phyloP scores from a whole-genome alignment of 495 filamentous ascomycete species.

The Penicillium soppii region DNA sequence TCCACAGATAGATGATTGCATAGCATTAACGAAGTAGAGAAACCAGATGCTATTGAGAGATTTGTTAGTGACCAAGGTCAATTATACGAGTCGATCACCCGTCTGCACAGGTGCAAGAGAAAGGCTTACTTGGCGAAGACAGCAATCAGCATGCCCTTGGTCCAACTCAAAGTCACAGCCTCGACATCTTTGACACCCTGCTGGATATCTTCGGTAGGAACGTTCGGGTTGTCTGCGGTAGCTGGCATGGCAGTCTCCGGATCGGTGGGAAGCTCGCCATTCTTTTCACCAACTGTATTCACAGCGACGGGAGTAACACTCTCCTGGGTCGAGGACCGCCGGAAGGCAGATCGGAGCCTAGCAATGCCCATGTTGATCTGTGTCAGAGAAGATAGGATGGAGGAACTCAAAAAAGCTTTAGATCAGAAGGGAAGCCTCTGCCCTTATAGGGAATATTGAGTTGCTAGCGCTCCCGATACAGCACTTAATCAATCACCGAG shows the following conservation, averaged over 20 bases:
- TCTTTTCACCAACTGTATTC: background rate
- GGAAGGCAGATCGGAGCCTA: conserved; percentile 11
- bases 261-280: conserved; percentile 6
- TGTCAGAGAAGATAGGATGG: background rate
- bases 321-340: conserved; percentile 11
- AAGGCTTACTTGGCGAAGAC: conserved; percentile 40
- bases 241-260: background rate
- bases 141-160: conserved; percentile 32
- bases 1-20: conserved; percentile 32
- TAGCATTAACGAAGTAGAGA: conserved; percentile 47
- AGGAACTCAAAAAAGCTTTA: conserved; percentile 4
- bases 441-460: conserved; percentile 1
- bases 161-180: conserved; percentile 46
- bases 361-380: conserved; percentile 1
- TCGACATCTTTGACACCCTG: conserved; percentile 45
- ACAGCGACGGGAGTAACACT: conserved; percentile 3
- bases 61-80: background rate
- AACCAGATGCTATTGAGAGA: conserved; percentile 40
- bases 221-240: background rate
- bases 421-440: background rate
- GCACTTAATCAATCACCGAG: background rate
- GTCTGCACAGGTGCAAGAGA: background rate
- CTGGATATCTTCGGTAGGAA: conserved; percentile 27
- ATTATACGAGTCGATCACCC: background rate
- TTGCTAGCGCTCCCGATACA: background rate